Conservation (phyloP, 2,329 filamentous ascomycete species). For the Microdochium nivale region DNA sequence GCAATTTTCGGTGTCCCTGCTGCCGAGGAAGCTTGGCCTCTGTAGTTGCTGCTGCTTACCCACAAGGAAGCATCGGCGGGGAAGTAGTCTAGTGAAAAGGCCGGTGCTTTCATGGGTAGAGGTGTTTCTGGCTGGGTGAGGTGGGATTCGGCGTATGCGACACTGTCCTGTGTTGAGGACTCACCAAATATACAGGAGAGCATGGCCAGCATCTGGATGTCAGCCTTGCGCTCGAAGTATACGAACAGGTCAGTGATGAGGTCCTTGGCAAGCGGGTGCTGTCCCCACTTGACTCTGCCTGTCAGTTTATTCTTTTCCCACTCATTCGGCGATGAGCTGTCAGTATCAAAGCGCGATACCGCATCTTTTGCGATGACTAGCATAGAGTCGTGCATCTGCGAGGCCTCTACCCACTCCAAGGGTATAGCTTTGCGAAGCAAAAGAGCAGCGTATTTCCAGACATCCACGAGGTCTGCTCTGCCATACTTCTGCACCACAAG, state of each 20-base stretch:
- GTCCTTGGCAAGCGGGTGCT: constrained; percentile 53
- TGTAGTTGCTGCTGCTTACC: constrained; percentile 32
- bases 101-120: constrained; percentile 55
- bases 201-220: constrained; percentile 66
- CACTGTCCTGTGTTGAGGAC: constrained; percentile 42
- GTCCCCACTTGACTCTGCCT: constrained; percentile 60
- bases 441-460: constrained; percentile 77
- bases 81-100: constrained; percentile 60
- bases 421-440: constrained; percentile 71
- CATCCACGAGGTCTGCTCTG: constrained; percentile 61
- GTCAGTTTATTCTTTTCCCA: constrained; percentile 26
- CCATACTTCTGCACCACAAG: constrained; percentile 64
- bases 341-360: constrained; percentile 31
- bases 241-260: constrained; percentile 54
- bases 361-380: constrained; percentile 61
- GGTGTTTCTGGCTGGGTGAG: constrained; percentile 53
- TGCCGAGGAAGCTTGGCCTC: constrained; percentile 44
- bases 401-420: constrained; percentile 51
- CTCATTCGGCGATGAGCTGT: constrained; percentile 5
- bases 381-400: constrained; percentile 48
- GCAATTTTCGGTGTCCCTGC: constrained; percentile 49
- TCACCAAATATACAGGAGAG: constrained; percentile 62
- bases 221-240: constrained; percentile 53
- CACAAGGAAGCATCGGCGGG: constrained; percentile 48
- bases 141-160: constrained; percentile 48